Evolutionary conservation across 768 basidiomycete genomes (phyloP).

Genomic region (Leccinum sublutescens): DNA sequence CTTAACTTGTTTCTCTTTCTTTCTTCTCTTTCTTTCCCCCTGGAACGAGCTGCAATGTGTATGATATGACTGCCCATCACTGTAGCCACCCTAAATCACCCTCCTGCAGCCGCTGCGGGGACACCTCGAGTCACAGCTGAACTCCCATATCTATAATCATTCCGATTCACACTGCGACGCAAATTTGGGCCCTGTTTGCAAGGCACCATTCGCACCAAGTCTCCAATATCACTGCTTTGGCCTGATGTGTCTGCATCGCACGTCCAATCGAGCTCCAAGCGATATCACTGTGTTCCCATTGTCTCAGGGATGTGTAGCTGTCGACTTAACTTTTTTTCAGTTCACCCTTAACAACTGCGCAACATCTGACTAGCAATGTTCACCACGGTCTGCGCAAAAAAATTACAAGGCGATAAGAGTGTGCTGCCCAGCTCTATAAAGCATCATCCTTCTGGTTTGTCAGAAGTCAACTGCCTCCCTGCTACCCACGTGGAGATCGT

Average conservation of each 20-base stretch:
- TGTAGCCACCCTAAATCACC: background rate
- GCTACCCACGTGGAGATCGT: slow-evolving; percentile 1
- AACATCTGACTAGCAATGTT: background rate
- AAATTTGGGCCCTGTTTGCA: background rate
- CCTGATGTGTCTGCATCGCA: background rate
- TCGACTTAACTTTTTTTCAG: background rate
- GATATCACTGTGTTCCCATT: slow-evolving; percentile 3
- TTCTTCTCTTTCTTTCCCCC: background rate
- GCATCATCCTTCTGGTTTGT: background rate
- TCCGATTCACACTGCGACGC: background rate
- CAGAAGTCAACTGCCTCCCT: slow-evolving; percentile 1
- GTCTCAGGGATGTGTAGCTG: background rate
- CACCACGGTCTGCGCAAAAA: background rate
- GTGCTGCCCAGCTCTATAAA: slow-evolving; percentile 3
- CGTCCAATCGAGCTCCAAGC: background rate
- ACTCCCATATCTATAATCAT: background rate
- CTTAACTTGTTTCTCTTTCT: background rate
- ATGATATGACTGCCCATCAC: background rate
- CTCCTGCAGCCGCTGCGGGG: background rate
- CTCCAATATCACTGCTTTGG: background rate
- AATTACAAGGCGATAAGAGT: background rate
- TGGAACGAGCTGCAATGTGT: background rate
- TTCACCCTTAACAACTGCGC: background rate
- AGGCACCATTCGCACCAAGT: background rate
- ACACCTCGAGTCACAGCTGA: background rate